A percentile compares a stretch with the other conserved stretches of the same genome.
These are phyloP conservation scores for Filosporella fistucella DNA, from an alignment of 495 filamentous ascomycete species.

Conservation along the genomic window DNA sequence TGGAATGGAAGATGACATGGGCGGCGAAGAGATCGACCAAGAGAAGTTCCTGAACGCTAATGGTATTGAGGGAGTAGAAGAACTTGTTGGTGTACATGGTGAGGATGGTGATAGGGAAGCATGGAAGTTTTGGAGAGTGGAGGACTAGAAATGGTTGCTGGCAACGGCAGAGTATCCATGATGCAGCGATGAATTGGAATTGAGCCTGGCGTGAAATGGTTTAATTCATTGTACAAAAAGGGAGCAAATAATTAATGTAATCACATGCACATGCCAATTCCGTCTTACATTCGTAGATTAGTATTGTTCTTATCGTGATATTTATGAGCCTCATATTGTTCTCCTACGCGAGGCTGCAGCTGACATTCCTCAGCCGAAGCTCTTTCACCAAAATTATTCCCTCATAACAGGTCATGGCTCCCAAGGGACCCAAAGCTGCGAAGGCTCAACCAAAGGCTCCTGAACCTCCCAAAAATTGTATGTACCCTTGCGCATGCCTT, in stretches of 20 bases:
- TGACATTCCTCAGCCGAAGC: conserved; percentile 12
- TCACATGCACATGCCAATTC: neutral
- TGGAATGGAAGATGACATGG: conserved; percentile 57
- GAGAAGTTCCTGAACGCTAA: conserved; percentile 83
- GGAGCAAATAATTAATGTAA: conserved; percentile 10
- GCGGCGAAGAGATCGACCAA: conserved; percentile 88
- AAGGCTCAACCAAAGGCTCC: conserved; percentile 18
- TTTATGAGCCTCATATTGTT: neutral
- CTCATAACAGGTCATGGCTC: conserved; percentile 18
- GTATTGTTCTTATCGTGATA: neutral
- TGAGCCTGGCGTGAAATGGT: neutral
- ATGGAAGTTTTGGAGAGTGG: conserved; percentile 92
- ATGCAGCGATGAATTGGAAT: no score
- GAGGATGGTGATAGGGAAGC: conserved; percentile 63
- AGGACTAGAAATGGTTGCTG: conserved; percentile 23
- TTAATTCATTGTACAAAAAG: conserved; percentile 19
- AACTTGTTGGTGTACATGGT: conserved; percentile 61
- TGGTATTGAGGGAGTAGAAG: conserved; percentile 76
- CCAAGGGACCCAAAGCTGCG: conserved; percentile 20
- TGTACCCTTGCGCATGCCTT: neutral
- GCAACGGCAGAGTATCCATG: conserved; percentile 13
- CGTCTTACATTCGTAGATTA: conserved; percentile 1
- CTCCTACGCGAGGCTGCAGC: conserved; percentile 17
- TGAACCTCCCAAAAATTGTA: conserved; percentile 18
- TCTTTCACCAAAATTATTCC: conserved; percentile 14